These are phyloP conservation scores for Fusarium agapanthi DNA, from an alignment of 2,329 filamentous ascomycete species.

Conservation along the genomic window DNA sequence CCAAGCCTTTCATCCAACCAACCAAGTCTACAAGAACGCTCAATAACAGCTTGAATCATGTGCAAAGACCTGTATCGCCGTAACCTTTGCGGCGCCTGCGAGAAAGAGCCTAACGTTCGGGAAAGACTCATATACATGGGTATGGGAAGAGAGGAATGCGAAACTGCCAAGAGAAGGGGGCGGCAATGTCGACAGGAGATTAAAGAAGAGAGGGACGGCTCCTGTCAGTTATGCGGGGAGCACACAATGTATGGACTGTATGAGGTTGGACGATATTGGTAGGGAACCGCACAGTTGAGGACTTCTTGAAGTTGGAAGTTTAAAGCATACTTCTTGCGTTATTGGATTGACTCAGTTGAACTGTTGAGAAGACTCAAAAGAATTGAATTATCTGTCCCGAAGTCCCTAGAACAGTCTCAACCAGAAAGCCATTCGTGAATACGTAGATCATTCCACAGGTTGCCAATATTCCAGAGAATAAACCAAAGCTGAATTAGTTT, in stretches of 20 bases:
- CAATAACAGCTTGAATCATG: background rate
- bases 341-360: fast-evolving
- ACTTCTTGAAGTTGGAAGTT: no score
- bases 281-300: fast-evolving
- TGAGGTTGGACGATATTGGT: background rate
- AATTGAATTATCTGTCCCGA: fast-evolving
- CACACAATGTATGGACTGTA: background rate
- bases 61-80: background rate
- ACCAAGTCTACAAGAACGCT: fast-evolving
- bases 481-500: fast-evolving
- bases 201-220: background rate
- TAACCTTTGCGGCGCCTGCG: background rate
- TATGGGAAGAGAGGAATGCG: background rate
- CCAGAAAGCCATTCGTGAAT: fast-evolving
- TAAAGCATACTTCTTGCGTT: fast-evolving
- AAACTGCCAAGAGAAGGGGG: background rate
- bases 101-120: background rate
- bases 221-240: background rate
- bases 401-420: fast-evolving
- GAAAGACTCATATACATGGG: fast-evolving
- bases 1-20: background rate
- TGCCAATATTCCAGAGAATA: no score
- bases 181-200: background rate
- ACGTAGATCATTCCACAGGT: fast-evolving
- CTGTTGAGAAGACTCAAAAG: background rate